phyloP scores from a whole-genome alignment of 2,329 filamentous ascomycete genomes.

The Talaromyces sp. region DNA sequence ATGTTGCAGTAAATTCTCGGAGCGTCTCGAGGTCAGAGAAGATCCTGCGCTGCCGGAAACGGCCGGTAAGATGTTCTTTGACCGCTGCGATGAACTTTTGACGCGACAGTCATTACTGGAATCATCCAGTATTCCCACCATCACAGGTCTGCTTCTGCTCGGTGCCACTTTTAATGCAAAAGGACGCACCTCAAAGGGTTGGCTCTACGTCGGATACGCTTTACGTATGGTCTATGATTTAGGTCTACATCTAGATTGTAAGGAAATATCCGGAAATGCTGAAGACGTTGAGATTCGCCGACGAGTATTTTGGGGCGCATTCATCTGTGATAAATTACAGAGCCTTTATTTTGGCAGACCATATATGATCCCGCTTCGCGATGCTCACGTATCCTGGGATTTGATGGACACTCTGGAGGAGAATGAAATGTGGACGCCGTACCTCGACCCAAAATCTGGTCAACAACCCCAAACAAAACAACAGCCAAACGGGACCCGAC shows the following conservation, averaged over 20 bases:
- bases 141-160: slow-evolving; percentile 33
- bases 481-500: not conserved
- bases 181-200: slow-evolving; percentile 30
- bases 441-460: slow-evolving; percentile 19
- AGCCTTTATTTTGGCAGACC: slow-evolving; percentile 54
- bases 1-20: slow-evolving; percentile 39
- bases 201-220: slow-evolving; percentile 42
- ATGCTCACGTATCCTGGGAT: slow-evolving; percentile 28
- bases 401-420: slow-evolving; percentile 33
- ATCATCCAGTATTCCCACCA: slow-evolving; percentile 37
- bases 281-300: slow-evolving; percentile 30
- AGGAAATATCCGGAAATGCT: slow-evolving; percentile 19
- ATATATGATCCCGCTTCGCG: slow-evolving; percentile 31
- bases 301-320: slow-evolving; percentile 34
- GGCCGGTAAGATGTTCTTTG: slow-evolving; percentile 38
- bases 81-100: slow-evolving; percentile 37
- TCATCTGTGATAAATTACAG: slow-evolving; percentile 50
- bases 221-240: slow-evolving; percentile 43
- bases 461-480: not conserved
- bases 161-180: slow-evolving; percentile 27
- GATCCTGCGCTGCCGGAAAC: slow-evolving; percentile 35
- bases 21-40: slow-evolving; percentile 34
- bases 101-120: slow-evolving; percentile 33
- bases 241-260: slow-evolving; percentile 38
- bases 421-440: slow-evolving; percentile 27